Conservation (phyloP, 2,329 filamentous ascomycete genomes). For the Aspergillus quadricinctus region DNA sequence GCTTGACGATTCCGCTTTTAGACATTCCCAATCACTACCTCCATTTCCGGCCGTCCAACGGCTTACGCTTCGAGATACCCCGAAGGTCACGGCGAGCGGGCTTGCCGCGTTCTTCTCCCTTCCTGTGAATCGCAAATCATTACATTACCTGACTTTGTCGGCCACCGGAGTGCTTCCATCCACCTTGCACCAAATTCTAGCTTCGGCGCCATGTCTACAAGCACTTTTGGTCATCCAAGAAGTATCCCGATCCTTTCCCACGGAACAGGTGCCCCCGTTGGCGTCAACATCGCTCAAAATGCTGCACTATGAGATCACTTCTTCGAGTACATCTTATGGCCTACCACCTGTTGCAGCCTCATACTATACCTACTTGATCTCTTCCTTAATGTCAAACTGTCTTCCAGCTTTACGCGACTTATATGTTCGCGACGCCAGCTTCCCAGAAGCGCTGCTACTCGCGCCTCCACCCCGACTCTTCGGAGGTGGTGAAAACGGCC, state of each 20-base stretch:
- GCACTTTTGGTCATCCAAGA: constrained; percentile 53
- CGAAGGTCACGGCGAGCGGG: constrained; percentile 67
- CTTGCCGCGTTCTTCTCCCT: constrained; percentile 64
- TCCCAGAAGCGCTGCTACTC: constrained; percentile 74
- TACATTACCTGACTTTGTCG: constrained; percentile 66
- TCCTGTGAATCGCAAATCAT: constrained; percentile 54
- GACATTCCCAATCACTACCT: constrained; percentile 60
- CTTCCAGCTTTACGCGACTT: constrained; percentile 71
- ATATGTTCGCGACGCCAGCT: constrained; percentile 80
- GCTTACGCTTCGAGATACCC: constrained; percentile 67
- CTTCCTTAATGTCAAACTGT: constrained; percentile 71
- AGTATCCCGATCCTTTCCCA: constrained; percentile 54
- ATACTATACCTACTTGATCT: constrained; percentile 82
- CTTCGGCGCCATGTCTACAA: constrained; percentile 38
- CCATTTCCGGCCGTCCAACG: constrained; percentile 71
- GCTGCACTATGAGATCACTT: constrained; percentile 77
- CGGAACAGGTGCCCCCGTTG: constrained; percentile 57
- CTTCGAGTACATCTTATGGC: constrained; percentile 52
- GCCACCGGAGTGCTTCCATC: constrained; percentile 60
- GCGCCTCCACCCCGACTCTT: constrained; percentile 60
- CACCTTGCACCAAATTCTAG: constrained; percentile 41
- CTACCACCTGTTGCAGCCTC: constrained; percentile 49
- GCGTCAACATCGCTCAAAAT: constrained; percentile 64
- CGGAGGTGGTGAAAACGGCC: constrained; percentile 32
- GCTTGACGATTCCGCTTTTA: constrained; percentile 74